Percentiles rank a stretch among this genome's conserved stretches.
Conservation (phyloP, 1,284 basidiomycete genomes). For the Cryptococcus amylolentus region DNA sequence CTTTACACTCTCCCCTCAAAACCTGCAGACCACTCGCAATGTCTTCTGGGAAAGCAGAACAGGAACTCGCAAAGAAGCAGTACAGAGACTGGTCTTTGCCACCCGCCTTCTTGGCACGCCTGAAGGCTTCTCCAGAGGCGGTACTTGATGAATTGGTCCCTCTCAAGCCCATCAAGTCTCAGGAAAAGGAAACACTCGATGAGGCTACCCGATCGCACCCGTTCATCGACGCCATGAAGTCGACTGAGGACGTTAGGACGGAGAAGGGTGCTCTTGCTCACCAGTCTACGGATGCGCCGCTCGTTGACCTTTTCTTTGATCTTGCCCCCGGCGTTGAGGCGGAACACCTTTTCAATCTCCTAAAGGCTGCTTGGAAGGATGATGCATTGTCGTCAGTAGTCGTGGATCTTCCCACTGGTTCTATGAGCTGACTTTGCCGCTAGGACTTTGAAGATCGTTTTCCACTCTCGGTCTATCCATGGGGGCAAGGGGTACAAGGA, state of each 20-base stretch:
- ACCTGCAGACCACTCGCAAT: too few relatives aligned
- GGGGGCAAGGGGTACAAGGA: conserved; percentile 36
- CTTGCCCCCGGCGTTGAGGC: conserved; percentile 16
- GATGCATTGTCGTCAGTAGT: conserved; percentile 25
- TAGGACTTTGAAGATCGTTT: conserved; percentile 30
- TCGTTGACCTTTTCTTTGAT: conserved; percentile 30
- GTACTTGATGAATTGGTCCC: background rate
- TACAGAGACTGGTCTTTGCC: background rate
- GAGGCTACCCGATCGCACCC: background rate
- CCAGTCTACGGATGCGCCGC: conserved; percentile 12
- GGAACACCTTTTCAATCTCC: conserved; percentile 11
- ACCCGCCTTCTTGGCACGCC: background rate
- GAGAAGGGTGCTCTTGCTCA: conserved; percentile 24
- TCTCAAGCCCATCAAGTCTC: background rate
- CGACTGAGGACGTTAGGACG: conserved; percentile 10
- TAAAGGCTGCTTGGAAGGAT: conserved; percentile 22
- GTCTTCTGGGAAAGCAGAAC: too few relatives aligned
- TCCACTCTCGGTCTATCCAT: conserved; percentile 37
- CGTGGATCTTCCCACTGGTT: conserved; percentile 14
- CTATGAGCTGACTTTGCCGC: background rate
- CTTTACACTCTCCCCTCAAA: too few relatives aligned
- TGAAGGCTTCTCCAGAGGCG: background rate
- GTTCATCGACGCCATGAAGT: conserved; percentile 22
- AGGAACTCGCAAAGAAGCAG: too few relatives aligned
- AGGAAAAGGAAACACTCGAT: background rate